Percentiles rank a stretch among this genome's conserved stretches.
phyloP scores from a whole-genome alignment of 1,284 basidiomycete genomes.

The Rhodotorula sp. region DNA sequence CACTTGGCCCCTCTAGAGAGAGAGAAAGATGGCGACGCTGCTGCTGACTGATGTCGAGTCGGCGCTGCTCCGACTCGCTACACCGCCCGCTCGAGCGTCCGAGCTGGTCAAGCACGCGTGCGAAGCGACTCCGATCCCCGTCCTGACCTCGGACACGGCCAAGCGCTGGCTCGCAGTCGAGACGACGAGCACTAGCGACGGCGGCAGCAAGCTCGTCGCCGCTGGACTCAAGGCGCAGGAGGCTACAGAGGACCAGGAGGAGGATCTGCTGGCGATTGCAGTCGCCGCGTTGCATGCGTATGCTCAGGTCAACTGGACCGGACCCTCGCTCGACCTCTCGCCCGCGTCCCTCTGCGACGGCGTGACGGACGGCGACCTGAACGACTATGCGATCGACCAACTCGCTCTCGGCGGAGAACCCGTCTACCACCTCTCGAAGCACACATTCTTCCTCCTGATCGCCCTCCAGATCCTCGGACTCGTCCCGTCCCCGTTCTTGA shows the following conservation, averaged over 20 bases:
- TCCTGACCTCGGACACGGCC: conserved; percentile 20
- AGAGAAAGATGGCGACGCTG: background rate
- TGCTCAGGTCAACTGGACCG: conserved; percentile 94
- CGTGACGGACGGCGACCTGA: conserved; percentile 56
- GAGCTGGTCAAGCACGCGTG: conserved; percentile 18
- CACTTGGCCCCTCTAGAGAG: background rate
- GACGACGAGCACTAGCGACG: background rate
- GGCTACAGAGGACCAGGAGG: background rate
- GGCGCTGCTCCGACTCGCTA: conserved; percentile 23
- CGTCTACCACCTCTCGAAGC: conserved; percentile 82
- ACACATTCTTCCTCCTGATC: conserved; percentile 70
- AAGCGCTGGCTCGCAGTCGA: background rate
- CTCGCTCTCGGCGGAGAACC: conserved; percentile 88
- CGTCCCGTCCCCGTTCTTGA: conserved; percentile 50
- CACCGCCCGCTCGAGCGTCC: background rate
- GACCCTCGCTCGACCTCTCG: conserved; percentile 73
- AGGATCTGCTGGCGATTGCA: conserved; percentile 64
- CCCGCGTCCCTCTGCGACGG: conserved; percentile 48
- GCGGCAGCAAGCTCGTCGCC: conserved; percentile 12
- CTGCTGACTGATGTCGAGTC: conserved; percentile 15
- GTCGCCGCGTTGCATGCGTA: conserved; percentile 84
- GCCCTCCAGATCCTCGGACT: conserved; percentile 68
- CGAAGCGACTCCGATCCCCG: conserved; percentile 11
- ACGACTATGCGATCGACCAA: conserved; percentile 65
- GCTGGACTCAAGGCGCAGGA: background rate